Percentiles rank a stretch among this genome's conserved stretches.
phyloP scores from a whole-genome alignment of 805 yeast genomes.

The Suhomyces faveliae region DNA sequence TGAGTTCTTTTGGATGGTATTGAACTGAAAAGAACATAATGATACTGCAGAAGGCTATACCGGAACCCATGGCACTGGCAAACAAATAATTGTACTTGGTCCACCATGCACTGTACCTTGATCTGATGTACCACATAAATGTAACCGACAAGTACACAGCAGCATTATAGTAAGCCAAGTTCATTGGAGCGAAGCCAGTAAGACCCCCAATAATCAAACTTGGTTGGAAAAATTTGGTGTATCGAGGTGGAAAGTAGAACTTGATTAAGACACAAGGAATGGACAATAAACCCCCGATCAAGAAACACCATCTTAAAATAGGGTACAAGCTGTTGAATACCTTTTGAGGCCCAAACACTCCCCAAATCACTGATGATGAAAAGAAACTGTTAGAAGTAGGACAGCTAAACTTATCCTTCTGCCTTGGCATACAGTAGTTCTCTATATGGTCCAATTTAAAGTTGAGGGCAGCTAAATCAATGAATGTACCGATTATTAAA shows the following conservation, averaged over 20 bases:
- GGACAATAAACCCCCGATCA: conserved; percentile 29
- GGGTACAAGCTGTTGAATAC: conserved; percentile 32
- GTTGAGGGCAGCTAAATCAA: conserved; percentile 27
- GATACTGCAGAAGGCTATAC: conserved; percentile 30
- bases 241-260: conserved; percentile 14
- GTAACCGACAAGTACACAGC: conserved; percentile 23
- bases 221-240: conserved; percentile 31
- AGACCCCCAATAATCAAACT: conserved; percentile 28
- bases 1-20: conserved; percentile 20
- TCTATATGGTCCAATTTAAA: conserved; percentile 31
- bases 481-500: conserved; percentile 22
- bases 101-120: conserved; percentile 30
- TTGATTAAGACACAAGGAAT: conserved; percentile 16
- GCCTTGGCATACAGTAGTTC: conserved; percentile 41
- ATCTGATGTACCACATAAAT: conserved; percentile 27
- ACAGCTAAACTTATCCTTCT: conserved; percentile 44
- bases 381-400: conserved; percentile 35
- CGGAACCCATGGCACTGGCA: conserved; percentile 26
- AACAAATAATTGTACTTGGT: conserved; percentile 32
- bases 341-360: conserved; percentile 50
- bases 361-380: conserved; percentile 62
- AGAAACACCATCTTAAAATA: conserved; percentile 29
- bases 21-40: conserved; percentile 36
- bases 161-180: conserved; percentile 25
- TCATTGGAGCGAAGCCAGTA: conserved; percentile 30